Percentiles rank a stretch among this genome's conserved stretches.
phyloP scores from a whole-genome alignment of 129 eudicot species.

The Heracleum sosnowskyi region DNA sequence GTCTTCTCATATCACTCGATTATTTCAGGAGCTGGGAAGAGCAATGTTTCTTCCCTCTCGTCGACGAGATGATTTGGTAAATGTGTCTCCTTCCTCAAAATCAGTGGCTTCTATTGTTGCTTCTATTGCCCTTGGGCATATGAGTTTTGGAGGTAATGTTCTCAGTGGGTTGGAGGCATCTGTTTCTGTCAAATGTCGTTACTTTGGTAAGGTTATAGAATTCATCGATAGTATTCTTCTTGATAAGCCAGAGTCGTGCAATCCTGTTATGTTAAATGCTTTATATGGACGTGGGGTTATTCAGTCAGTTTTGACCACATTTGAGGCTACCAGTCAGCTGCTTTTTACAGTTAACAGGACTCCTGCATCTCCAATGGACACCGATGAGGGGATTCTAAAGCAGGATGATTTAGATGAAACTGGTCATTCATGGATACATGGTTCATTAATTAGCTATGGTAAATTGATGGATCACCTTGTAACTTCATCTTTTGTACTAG shows the following conservation, averaged over 20 bases:
- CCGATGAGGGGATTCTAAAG: constrained; percentile 66
- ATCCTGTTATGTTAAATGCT: constrained; percentile 73
- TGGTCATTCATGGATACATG: constrained; percentile 67
- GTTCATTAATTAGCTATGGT: constrained; percentile 77
- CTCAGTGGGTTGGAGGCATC: constrained; percentile 71
- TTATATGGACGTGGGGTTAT: constrained; percentile 80
- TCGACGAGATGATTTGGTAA: constrained; percentile 73
- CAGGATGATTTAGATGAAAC: constrained; percentile 39
- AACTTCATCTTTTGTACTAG: constrained; percentile 79
- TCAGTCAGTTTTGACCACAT: constrained; percentile 78
- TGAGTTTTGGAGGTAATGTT: constrained; percentile 72
- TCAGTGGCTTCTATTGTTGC: constrained; percentile 82
- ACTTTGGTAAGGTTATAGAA: constrained; percentile 79
- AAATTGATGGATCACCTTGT: constrained; percentile 88
- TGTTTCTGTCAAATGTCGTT: constrained; percentile 81
- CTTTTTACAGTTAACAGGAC: constrained; percentile 60
- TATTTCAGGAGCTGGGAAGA: constrained; percentile 94
- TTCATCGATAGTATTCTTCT: constrained; percentile 67
- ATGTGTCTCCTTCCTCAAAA: constrained; percentile 69
- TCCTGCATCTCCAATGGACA: constrained; percentile 96
- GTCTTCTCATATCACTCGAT: constrained; percentile 70
- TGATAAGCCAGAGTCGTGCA: constrained; percentile 81
- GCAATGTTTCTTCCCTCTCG: constrained; percentile 83
- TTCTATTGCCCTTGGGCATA: constrained; percentile 54
- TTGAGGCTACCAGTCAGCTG: constrained; percentile 91